Base-by-base conservation (phyloP, 2,329 filamentous ascomycete genomes). In the Pseudogymnoascus sp. region DNA sequence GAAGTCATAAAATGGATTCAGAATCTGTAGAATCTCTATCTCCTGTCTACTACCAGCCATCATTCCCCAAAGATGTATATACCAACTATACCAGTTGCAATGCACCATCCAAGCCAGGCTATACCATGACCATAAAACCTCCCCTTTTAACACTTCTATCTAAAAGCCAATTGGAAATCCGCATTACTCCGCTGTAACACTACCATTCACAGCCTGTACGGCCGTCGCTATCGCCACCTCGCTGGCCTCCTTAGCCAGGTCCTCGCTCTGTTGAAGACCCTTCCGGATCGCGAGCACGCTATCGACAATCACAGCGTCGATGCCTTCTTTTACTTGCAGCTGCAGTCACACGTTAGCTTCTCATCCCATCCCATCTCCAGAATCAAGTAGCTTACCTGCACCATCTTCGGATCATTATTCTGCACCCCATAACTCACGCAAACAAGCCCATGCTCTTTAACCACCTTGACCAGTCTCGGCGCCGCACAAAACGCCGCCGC, bases 271-370 rank as follows among this genome's bases (percentile, higher is more conserved):
- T 6, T 60, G 59, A 22, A 99, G 82, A 0, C 91, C 93, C 76
- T 96, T 92, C 56, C 93, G 87, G 69, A 99, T 97, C 41, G 91
- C 91, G 31, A 98, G 83, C 2, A 99, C 93, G 66, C 86, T 95
- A 74, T 99, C 95, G 12, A 98, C 95, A 72, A 99, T 99, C 62
- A 99, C 93, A 1, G 95, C 95, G 73, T 99, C 95, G 66, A 99
- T 97, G 59, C 95, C 93, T 76, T 97, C 91, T 62, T 91, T 90
- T 8, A 96, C 91, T 87, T 99, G 95, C 72, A 68, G 69, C 60
- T 67, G n/a, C 61, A 37, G 41, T 31, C 41, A 61, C 60, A 64
- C 16, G 10, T 64, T 63, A 68, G 65, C 60, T 50, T 59, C 2
- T 22, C 10, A 4, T 26, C 6, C 6, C 37, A 16, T n/a, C 19